A percentile compares a stretch with the other conserved stretches of the same genome.
phyloP scores from a whole-genome alignment of 176 grass and related monocot species.

The Aechmea fasciata region DNA sequence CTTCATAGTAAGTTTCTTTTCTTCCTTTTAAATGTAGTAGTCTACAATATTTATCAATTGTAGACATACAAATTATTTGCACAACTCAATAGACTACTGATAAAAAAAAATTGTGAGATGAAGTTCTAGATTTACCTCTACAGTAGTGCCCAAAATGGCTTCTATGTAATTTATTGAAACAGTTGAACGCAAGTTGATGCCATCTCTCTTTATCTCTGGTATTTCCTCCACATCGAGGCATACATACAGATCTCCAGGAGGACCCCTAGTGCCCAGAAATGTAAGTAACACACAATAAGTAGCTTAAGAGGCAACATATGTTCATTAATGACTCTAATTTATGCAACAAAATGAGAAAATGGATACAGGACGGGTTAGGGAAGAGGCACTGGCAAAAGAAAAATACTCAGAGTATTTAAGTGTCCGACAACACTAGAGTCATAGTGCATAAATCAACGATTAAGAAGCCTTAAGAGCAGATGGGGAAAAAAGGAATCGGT shows the following conservation, averaged over 20 bases:
- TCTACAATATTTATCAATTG: neutral
- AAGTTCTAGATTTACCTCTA: conserved; percentile 41
- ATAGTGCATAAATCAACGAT: too few species aligned
- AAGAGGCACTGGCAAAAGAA: too few species aligned
- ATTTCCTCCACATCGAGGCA: conserved; percentile 93
- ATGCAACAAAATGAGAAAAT: neutral
- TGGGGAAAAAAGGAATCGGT: too few species aligned
- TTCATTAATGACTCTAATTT: neutral
- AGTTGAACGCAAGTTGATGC: conserved; percentile 83
- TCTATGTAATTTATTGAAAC: conserved; percentile 82
- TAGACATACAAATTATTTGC: neutral
- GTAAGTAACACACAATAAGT: conserved; percentile 4
- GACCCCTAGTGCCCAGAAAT: conserved; percentile 45
- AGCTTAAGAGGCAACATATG: neutral
- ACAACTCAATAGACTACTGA: neutral
- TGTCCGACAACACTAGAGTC: too few species aligned
- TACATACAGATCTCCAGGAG: conserved; percentile 95
- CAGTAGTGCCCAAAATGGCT: conserved; percentile 76
- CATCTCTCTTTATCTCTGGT: conserved; percentile 90
- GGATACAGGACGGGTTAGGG: neutral
- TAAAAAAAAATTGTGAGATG: neutral
- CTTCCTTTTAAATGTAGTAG: neutral
- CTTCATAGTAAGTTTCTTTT: too few species aligned
- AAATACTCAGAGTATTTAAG: too few species aligned
- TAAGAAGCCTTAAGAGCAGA: too few species aligned